Percentiles rank a stretch among this genome's conserved stretches.
phyloP scores from a whole-genome alignment of 805 yeast species.

The Candida mattraensis region DNA sequence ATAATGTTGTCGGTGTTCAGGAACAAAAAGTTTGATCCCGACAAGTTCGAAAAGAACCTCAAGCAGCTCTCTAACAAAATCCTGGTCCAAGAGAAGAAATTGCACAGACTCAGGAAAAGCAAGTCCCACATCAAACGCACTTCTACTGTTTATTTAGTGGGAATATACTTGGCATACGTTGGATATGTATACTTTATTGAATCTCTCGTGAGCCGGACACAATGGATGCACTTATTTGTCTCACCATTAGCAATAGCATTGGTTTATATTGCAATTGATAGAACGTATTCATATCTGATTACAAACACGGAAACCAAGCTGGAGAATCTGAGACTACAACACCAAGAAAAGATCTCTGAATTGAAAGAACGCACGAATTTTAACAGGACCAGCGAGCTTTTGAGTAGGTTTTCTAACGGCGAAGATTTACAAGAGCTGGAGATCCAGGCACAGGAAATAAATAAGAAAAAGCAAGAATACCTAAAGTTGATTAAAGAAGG shows the following conservation, averaged over 20 bases:
- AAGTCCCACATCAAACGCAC: constrained; percentile 18
- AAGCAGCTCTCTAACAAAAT: constrained; percentile 39
- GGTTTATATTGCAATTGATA: constrained; percentile 15
- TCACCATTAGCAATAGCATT: constrained; percentile 19
- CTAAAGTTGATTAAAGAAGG: constrained; percentile 36
- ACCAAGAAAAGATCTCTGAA: constrained; percentile 37
- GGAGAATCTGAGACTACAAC: constrained; percentile 32
- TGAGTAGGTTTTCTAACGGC: constrained; percentile 60
- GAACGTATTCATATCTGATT: constrained; percentile 23
- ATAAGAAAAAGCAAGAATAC: constrained; percentile 39
- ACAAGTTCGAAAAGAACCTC: constrained; percentile 43
- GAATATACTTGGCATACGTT: constrained; percentile 25
- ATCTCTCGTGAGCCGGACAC: constrained; percentile 1
- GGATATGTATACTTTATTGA: constrained; percentile 21
- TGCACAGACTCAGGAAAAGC: constrained; percentile 17
- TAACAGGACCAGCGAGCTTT: constrained; percentile 69
- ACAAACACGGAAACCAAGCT: constrained; percentile 21
- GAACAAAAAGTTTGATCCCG: constrained; percentile 41
- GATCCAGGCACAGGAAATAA: constrained; percentile 43
- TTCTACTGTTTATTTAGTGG: constrained; percentile 20
- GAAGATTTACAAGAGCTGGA: constrained; percentile 43
- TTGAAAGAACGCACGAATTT: constrained; percentile 61
- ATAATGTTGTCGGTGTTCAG: constrained; percentile 26
- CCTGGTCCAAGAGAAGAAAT: constrained; percentile 23
- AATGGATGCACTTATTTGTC: constrained; percentile 4